Evolutionary conservation across 1,139 yeast genomes (phyloP).

Genomic region (Debaryomyces subglobosus): DNA sequence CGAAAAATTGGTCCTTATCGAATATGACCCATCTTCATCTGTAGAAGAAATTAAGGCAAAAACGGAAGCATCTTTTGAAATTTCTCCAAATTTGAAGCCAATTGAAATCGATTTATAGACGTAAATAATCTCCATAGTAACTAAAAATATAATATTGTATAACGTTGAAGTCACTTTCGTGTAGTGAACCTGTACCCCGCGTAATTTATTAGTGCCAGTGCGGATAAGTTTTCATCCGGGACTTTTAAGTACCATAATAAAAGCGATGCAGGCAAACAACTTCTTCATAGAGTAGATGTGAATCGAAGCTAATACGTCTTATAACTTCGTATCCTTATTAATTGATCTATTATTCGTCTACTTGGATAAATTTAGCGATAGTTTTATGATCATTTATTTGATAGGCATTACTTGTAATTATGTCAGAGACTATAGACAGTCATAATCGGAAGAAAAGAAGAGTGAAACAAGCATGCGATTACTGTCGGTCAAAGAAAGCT

Average conservation of each 20-base stretch:
- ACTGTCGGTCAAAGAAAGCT: conserved; percentile 26
- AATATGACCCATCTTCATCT: conserved; percentile 16
- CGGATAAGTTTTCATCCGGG: conserved; percentile 7
- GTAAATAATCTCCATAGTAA: not conserved
- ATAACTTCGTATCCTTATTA: not conserved
- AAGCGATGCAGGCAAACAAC: not conserved
- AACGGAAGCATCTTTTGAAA: conserved; percentile 45
- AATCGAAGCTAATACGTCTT: not conserved
- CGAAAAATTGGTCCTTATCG: conserved; percentile 39
- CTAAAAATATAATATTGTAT: not conserved
- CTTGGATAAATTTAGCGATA: not conserved
- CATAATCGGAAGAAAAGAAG: conserved; percentile 16
- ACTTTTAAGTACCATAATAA: not conserved
- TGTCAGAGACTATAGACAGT: conserved; percentile 6
- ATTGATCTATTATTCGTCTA: not conserved
- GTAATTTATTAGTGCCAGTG: not conserved
- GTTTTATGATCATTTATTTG: not conserved
- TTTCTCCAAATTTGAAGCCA: conserved; percentile 23
- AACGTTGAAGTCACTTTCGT: not conserved
- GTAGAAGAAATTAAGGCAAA: conserved; percentile 41
- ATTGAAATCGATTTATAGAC: not conserved
- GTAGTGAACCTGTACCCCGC: conserved; percentile 1
- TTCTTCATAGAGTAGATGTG: not conserved
- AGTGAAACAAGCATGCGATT: conserved; percentile 29
- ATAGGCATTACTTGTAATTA: not conserved